These are phyloP conservation scores for Ormosia semicastrata DNA, from an alignment of 306 rosid genomes.

Conservation along the genomic window DNA sequence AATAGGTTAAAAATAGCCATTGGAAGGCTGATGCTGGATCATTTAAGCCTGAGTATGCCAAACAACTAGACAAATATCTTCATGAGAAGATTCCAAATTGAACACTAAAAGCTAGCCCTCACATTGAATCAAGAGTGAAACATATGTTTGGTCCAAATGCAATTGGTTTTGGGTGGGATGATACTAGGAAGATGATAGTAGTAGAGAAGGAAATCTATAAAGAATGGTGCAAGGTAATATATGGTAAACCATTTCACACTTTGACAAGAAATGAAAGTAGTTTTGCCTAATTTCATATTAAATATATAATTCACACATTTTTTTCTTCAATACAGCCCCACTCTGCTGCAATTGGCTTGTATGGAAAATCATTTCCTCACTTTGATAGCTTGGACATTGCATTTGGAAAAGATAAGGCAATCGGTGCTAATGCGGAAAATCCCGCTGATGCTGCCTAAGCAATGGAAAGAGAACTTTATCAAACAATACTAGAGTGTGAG, in stretches of 20 bases:
- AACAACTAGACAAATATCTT: background rate
- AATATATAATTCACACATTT: background rate
- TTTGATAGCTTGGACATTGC: background rate
- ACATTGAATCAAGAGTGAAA: constrained; percentile 8
- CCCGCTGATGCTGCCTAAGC: background rate
- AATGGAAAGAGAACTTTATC: background rate
- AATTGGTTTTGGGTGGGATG: background rate
- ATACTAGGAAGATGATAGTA: background rate
- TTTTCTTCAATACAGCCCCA: background rate
- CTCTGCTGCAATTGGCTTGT: background rate
- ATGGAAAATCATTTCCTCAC: background rate
- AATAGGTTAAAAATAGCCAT: no score
- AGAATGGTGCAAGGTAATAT: constrained; percentile 2
- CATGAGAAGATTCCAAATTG: background rate
- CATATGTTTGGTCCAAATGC: constrained; percentile 5
- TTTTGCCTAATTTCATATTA: background rate
- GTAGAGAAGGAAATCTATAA: background rate
- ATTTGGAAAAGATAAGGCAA: background rate
- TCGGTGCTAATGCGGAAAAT: background rate
- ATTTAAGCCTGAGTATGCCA: background rate
- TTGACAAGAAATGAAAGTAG: background rate
- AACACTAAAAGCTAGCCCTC: background rate
- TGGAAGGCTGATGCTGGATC: background rate
- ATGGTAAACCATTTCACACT: background rate
- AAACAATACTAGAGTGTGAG: background rate